Base-by-base conservation (phyloP, 73 alveolate genomes). In the Paramecium biaurelia region DNA sequence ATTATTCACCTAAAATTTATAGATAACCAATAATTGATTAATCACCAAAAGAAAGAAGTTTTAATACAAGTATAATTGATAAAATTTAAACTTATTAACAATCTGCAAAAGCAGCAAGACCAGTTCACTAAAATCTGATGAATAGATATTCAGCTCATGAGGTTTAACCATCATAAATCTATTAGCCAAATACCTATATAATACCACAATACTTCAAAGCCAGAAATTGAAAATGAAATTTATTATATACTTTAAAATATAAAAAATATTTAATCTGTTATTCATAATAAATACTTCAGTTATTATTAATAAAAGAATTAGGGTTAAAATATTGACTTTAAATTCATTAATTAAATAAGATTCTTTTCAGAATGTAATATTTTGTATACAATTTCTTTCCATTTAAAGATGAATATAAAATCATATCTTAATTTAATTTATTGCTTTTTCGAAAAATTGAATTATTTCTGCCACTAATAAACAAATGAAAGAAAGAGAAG, bases 71-170 rank as follows among this genome's bases (percentile, higher is more conserved):
- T 45, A 79, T 79, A 0, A 79, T 79, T 41, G 70, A 38, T 26
- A 79, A 79, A 42, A 79, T 79, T 6, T 45, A 41, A 45, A 79
- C 42, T 5, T 79, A 79, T 79, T 47, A 79, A 79, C 7, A 30
- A 34, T 23, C 90, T 11, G 56, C 90, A 24, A 79, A 79, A 47
- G 70, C 90, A 35, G 45, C 59, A 1, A 42, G 72, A 10, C 90
- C 90, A 74, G 57, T 37, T 43, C 76, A 26, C 20, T n/a, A 38
- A 43, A 42, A 23, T 41, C 14, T 79, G 7, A 41, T 30, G 42
- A 79, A 41, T 79, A 79, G 90, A 42, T 79, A 42, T 79, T 79
- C 90, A 24, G 90, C 56, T 21, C 45, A 79, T 42, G 90, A 79
- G 20, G 72, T 79, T 23, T 30, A 26, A 45, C 34, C 45, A 21